Conservation (phyloP, 768 basidiomycete species). For the Amanita pseudoporphyria region DNA sequence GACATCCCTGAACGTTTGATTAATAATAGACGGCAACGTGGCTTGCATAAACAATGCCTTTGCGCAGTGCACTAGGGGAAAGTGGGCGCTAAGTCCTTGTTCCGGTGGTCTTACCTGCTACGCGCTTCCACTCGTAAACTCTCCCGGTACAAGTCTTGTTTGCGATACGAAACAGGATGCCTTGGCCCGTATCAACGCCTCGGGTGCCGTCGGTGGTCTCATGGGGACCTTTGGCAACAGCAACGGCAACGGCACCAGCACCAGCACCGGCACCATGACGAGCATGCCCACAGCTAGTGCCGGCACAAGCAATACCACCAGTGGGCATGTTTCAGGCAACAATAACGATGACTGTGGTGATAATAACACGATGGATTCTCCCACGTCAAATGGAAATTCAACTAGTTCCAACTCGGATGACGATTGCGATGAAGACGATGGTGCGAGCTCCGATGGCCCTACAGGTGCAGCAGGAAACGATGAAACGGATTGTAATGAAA, state of each 20-base stretch:
- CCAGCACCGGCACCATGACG: background rate
- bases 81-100: constrained; percentile 31
- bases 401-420: background rate
- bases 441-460: constrained; percentile 8
- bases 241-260: background rate
- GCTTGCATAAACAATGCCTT: constrained; percentile 32
- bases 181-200: constrained; percentile 25
- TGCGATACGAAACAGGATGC: constrained; percentile 35
- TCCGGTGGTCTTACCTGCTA: constrained; percentile 27
- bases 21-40: constrained; percentile 23
- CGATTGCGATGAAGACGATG: constrained; percentile 8
- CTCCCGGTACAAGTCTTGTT: constrained; percentile 31
- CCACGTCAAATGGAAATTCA: background rate
- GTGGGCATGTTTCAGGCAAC: background rate
- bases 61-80: constrained; percentile 33
- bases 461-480: constrained; percentile 8
- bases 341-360: constrained; percentile 6
- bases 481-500: background rate
- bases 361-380: constrained; percentile 2
- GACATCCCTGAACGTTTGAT: too few relatives aligned
- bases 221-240: constrained; percentile 18
- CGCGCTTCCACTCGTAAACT: constrained; percentile 40
- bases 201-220: constrained; percentile 35
- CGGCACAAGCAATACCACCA: too few relatives aligned
- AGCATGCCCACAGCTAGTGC: too few relatives aligned